phyloP scores from a whole-genome alignment of 257 asterid genomes.

The Rubia yunnanensis region DNA sequence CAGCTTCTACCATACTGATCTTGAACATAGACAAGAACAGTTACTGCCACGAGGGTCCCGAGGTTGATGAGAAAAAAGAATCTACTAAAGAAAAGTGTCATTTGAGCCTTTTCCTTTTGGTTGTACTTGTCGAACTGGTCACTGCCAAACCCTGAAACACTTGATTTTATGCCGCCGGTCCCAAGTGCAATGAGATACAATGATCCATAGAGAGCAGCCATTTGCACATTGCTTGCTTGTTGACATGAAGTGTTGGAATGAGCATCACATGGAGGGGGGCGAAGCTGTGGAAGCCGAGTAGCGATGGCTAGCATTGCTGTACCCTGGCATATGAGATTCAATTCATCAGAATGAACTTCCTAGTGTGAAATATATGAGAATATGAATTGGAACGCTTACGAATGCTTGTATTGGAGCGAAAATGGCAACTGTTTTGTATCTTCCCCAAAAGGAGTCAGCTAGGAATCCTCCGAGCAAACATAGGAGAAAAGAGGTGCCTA shows the following conservation, averaged over 20 bases:
- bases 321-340: neutral
- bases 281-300: constrained; percentile 4
- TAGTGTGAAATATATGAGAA: neutral
- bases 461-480: constrained; percentile 6
- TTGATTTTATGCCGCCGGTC: constrained; percentile 26
- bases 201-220: constrained; percentile 22
- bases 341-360: neutral
- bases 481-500: constrained; percentile 5
- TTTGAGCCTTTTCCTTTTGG: constrained; percentile 24
- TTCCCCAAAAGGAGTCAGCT: constrained; percentile 4
- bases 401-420: constrained; percentile 1
- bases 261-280: neutral
- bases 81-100: constrained; percentile 31
- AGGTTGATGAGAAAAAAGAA: constrained; percentile 38
- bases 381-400: neutral
- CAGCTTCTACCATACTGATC: constrained; percentile 29
- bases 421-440: neutral
- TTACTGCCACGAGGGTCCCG: constrained; percentile 38
- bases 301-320: constrained; percentile 4
- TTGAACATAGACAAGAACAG: constrained; percentile 34
- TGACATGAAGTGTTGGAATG: constrained; percentile 7
- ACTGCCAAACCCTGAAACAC: constrained; percentile 36
- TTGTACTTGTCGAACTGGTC: constrained; percentile 6
- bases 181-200: constrained; percentile 33
- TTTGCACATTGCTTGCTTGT: constrained; percentile 30